Base-by-base conservation (phyloP, 192 early-diverging fungal genomes). In the Linnemannia exigua region DNA sequence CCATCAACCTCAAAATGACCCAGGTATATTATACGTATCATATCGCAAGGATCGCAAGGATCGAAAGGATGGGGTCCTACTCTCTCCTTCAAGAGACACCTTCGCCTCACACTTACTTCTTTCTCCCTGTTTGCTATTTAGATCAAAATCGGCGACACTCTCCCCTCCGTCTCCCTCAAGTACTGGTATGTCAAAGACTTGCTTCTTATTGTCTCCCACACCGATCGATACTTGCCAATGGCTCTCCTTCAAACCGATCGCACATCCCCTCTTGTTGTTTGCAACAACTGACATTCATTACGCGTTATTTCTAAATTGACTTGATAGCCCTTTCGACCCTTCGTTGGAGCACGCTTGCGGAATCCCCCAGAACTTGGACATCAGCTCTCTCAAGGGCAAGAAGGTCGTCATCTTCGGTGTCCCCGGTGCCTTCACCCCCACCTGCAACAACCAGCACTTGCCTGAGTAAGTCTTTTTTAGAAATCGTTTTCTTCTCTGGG, bases 331-430 rank as follows among this genome's bases (percentile, higher is more conserved):
- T 37, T 86, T 77, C 71, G 84, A 86, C 31, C 63, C 84, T 15
- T 16, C 28, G 35, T 51, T 86, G 58, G 70, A 76, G 78, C 36
- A 86, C 54, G 84, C 84, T 36, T 86, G 84, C 70, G 84, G 84
- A 35, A 80, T 86, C 51, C 84, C 84, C 25, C 84, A 86, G 75
- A 66, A 54, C 22, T 58, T 86, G 76, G 80, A 84, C 44, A 89
- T 88, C 31, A 89, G 89, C 36, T 80, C 90, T 15, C 87, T 93
- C 51, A 92, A 92, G 75, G 89, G 89, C 63, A 94, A 92, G 83
- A 92, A 90, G 79, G 92, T 90, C 36, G 91, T 95, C 67, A 87
- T 95, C 82, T 93, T 95, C 87, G 89, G 91, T 61, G 92, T 94
- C 4, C 93, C 93, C 33, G 93, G 92, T 35, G 90, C 91, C 31